phyloP scores from a whole-genome alignment of 75 land plant genomes.

The Larix kaempferi region DNA sequence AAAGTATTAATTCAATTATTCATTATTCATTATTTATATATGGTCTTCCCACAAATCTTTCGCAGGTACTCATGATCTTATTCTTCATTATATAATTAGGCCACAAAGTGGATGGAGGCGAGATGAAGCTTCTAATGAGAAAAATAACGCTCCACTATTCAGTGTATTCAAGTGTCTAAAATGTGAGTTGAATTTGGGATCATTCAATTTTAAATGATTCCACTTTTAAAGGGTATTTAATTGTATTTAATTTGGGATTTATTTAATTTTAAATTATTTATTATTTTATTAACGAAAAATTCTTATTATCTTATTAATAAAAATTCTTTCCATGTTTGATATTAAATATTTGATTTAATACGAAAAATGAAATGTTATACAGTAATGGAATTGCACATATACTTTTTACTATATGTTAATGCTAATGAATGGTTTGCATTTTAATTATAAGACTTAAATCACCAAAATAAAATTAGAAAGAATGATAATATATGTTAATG shows the following conservation, averaged over 20 bases:
- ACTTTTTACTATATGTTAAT: background rate
- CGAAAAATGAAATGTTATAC: background rate
- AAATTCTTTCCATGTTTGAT: background rate
- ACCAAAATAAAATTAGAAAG: no score
- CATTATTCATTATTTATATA: constrained; percentile 1
- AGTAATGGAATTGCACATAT: background rate
- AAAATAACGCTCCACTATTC: background rate
- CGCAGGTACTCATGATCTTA: background rate
- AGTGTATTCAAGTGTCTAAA: background rate
- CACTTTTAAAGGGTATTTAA: background rate
- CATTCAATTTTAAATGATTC: no score
- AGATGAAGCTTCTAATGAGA: background rate
- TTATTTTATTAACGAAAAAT: background rate
- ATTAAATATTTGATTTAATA: background rate
- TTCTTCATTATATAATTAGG: background rate
- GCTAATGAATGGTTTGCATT: background rate
- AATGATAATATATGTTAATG: no score
- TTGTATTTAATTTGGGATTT: background rate
- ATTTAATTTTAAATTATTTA: background rate
- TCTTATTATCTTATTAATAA: background rate
- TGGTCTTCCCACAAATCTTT: background rate
- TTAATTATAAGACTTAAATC: no score
- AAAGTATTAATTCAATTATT: background rate
- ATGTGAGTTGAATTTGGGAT: background rate
- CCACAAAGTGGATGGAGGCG: background rate